Base-by-base conservation (phyloP, 2,329 filamentous ascomycete species). In the Fusarium anthophilum region DNA sequence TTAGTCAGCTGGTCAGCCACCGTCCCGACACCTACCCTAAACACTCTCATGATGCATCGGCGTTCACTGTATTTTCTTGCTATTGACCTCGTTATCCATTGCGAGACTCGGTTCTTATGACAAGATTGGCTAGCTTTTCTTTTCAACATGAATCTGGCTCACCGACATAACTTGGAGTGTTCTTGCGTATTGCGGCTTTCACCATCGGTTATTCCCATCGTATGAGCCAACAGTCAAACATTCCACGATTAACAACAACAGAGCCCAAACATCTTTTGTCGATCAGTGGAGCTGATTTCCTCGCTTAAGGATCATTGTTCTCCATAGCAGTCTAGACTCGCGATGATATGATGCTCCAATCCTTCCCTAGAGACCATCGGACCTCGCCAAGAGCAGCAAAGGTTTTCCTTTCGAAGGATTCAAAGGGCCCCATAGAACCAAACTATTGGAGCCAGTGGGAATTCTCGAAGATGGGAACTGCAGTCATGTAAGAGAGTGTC, bases 1-100 rank as follows among this genome's bases (percentile, higher is more conserved):
- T 66, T 71, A 66, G 56, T 58, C 45, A 61, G 55, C 55, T 4
- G 44, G 43, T 55, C 45, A 61, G 55, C 50, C 14, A 39, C 20
- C 14, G 15, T 22, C 30, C 26, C 17, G 32, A 20, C 9, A 7
- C 8, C 58, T 74, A 74, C 72, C 71, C 67, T 74, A 59, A 22
- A 74, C 35, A 43, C 6, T 11, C 8, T 55, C 6, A 20, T 32
- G 41, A 54, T n/a, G n/a, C n/a, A n/a, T n/a, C n/a, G n/a, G n/a
- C n/a, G n/a, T n/a, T n/a, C n/a, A n/a, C n/a, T n/a, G n/a, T n/a
- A n/a, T n/a, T n/a, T n/a, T 35, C 17, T 20, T 56, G 17, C 18
- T 26, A 22, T 24, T 15, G 22, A 17, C 24, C 54, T 43, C 22
- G 30, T 14, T 15, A 14, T 4, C 22, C 9, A 18, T 38, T 14